Conservation (phyloP, 176 grass and related monocot genomes). For the Calamus simplicifolius region DNA sequence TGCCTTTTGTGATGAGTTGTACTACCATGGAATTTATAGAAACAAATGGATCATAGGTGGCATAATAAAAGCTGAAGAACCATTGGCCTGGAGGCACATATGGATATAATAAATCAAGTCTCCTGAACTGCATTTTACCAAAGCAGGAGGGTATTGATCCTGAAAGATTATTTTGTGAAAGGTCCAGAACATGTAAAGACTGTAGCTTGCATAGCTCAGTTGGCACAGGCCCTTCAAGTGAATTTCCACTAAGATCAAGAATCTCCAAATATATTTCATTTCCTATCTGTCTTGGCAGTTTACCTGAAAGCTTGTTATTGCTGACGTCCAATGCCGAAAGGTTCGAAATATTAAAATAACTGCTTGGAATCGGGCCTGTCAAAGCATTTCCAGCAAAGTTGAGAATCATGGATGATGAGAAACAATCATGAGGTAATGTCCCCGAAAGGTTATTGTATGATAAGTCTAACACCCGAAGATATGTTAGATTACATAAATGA, state of each 20-base stretch:
- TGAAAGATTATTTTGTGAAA: constrained; percentile 11
- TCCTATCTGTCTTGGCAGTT: background rate
- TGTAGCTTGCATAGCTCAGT: background rate
- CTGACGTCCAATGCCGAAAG: constrained; percentile 3
- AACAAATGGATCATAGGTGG: too few relatives aligned
- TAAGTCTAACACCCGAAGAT: background rate
- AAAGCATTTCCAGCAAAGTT: constrained; percentile 8
- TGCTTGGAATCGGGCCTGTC: background rate
- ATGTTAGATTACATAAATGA: background rate
- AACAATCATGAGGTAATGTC: constrained; percentile 3
- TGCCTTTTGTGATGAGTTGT: constrained; percentile 21
- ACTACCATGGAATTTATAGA: background rate
- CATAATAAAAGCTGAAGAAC: background rate
- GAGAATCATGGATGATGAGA: background rate
- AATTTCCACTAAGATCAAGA: constrained; percentile 3
- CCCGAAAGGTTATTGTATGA: constrained; percentile 15
- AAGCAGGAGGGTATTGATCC: constrained; percentile 29
- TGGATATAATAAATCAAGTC: background rate
- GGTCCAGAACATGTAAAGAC: background rate
- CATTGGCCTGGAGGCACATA: too few relatives aligned
- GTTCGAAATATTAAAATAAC: background rate
- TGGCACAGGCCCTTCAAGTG: constrained; percentile 10
- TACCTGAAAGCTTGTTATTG: constrained; percentile 10
- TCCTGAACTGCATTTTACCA: background rate
- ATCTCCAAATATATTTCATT: background rate